A percentile compares a stretch with the other conserved stretches of the same genome.
Evolutionary conservation across 768 basidiomycete species (phyloP).

Genomic region (Tricholoma flavovirens): DNA sequence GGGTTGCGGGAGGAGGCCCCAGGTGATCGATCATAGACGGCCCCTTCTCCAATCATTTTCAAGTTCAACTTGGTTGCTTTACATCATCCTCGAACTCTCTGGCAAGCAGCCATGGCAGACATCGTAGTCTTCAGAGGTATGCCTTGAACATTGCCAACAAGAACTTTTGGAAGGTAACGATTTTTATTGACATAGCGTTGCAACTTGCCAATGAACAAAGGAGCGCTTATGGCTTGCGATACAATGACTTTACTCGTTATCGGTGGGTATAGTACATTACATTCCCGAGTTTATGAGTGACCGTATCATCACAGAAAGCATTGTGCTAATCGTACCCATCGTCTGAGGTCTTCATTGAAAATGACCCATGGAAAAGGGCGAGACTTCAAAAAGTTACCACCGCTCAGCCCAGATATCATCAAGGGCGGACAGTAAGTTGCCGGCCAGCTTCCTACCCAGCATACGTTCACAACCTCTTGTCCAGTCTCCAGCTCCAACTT

Average conservation of each 20-base stretch:
- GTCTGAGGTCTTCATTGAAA: slow-evolving; percentile 77
- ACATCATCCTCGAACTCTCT: slow-evolving; percentile 5
- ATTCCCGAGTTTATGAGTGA: background rate
- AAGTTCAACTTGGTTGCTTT: no score
- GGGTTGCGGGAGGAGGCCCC: no score
- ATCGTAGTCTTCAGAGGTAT: slow-evolving; percentile 34
- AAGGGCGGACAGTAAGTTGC: slow-evolving; percentile 77
- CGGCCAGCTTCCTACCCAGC: slow-evolving; percentile 6
- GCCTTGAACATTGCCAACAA: background rate
- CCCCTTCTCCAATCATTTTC: no score
- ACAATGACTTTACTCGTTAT: slow-evolving; percentile 84
- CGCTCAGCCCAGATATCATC: slow-evolving; percentile 59
- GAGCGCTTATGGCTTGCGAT: slow-evolving; percentile 84
- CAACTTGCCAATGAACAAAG: slow-evolving; percentile 85
- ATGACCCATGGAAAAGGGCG: slow-evolving; percentile 85
- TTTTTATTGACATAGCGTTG: slow-evolving; percentile 47
- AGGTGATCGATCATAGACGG: slow-evolving; percentile 9
- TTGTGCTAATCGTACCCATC: slow-evolving; percentile 86
- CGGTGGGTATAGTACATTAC: slow-evolving; percentile 38
- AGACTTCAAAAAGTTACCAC: slow-evolving; percentile 81
- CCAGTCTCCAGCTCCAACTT: slow-evolving; percentile 75
- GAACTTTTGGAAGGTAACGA: background rate
- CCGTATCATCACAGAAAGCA: slow-evolving; percentile 59
- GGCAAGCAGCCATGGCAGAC: slow-evolving; percentile 24
- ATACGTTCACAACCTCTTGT: slow-evolving; percentile 4